Evolutionary conservation across 176 grass and related monocot genomes (phyloP).

Genomic region (sorghum (Sorghum bicolor)): Sorghum_bicolor_NCBIv3 NC_012872.2:11850501-11851000

Average conservation of each 20-base stretch:
- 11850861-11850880: not conserved
- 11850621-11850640: conserved; percentile 80
- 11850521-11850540: conserved; percentile 81
- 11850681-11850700: not conserved
- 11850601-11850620: conserved; percentile 48
- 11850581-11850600: conserved; percentile 44
- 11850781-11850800: not conserved
- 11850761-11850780: not conserved
- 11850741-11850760: not conserved
- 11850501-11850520: conserved; percentile 36
- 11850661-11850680: not conserved
- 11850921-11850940: not conserved
- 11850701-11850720: not conserved
- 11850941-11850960: not conserved
- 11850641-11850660: conserved; percentile 64
- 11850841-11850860: not conserved
- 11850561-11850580: conserved; percentile 78
- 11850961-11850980: not conserved
- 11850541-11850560: conserved; percentile 67
- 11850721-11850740: not conserved
- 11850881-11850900: conserved; percentile 22
- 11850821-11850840: not conserved
- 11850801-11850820: not conserved
- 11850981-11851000: not conserved
- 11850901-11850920: not conserved